Base-by-base conservation (phyloP, 1,284 basidiomycete genomes). In the Moniliophthora roreri region DNA sequence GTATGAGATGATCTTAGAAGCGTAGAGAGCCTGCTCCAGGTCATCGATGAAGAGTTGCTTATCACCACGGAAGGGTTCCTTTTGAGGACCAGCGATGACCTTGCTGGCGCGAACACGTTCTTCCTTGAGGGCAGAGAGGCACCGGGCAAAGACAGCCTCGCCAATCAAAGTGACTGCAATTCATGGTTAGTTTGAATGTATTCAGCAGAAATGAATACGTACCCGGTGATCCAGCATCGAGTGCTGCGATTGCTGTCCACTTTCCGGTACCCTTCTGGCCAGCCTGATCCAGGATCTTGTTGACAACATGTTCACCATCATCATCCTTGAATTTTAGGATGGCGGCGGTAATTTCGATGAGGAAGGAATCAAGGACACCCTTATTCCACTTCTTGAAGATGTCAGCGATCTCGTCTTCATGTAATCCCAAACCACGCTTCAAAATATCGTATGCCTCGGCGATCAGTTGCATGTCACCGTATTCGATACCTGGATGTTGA, bases 391-490 rank as follows among this genome's bases (percentile, higher is more conserved):
- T 89, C 51, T 79, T 69, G 74, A 95, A 95, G 72, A 94, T 91
- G 58, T 87, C 86, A 55, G 93, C 89, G 62, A 97, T 96, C 74
- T 98, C 95, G 59, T 80, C 78, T 66, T 94, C 91, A 37, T 69
- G 55, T 58, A 97, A 80, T 60, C 89, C 93, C 64, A 99, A 88
- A 63, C 96, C 97, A 64, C 93, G 91, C 74, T 96, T 97, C 70
- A 99, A 88, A 73, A 99, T 98, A 72, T 98, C 95, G 72, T 97
- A 98, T 16, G 91, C 94, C 77, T 99, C 97, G 62, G 94, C 92
- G 66, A 99, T 99, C 70, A 99, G 81, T 76, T 99, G 97, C 97
- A 99, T 99, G 79, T 99, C 97, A 75, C 97, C 97, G 75, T 99
- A 99, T 75, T 98, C 95, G 73, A 98, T 98, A 80, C 94, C 89